These are phyloP conservation scores for Ustulina deusta DNA, from an alignment of 2,329 filamentous ascomycete species.

Conservation along the genomic window DNA sequence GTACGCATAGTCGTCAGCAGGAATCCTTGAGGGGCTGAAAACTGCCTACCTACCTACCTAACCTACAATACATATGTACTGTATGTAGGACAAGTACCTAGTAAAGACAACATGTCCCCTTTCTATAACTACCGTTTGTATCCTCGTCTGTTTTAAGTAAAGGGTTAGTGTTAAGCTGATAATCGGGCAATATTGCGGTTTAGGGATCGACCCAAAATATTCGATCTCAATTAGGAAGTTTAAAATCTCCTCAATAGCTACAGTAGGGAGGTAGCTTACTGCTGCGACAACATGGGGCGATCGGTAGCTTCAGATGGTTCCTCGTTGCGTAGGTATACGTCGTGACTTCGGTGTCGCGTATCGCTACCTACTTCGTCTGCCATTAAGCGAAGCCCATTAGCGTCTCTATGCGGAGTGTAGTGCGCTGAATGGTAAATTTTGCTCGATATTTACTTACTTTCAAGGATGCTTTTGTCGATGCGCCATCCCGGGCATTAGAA, in stretches of 20 bases:
- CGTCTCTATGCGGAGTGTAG: not conserved
- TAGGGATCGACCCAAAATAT: not conserved
- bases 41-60: too few species aligned
- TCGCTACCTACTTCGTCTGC: constrained; percentile 22
- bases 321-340: not conserved
- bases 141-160: not conserved
- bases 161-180: constrained; percentile 7
- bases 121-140: constrained; percentile 15
- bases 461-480: not conserved
- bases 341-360: constrained; percentile 6
- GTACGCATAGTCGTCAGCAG: constrained; percentile 2
- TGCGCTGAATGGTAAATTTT: not conserved
- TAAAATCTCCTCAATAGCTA: not conserved
- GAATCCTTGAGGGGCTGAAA: constrained; percentile 14
- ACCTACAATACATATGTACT: too few species aligned
- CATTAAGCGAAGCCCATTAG: constrained; percentile 12
- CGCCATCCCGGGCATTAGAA: constrained; percentile 6
- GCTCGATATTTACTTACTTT: not conserved
- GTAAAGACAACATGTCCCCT: constrained; percentile 14
- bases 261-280: constrained; percentile 7
- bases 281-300: not conserved
- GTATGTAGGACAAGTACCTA: too few species aligned
- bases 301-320: constrained; percentile 3
- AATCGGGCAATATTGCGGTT: constrained; percentile 7
- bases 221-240: constrained; percentile 23